These are phyloP conservation scores for Huntiella abstrusa DNA, from an alignment of 2,329 filamentous ascomycete species.

Conservation along the genomic window DNA sequence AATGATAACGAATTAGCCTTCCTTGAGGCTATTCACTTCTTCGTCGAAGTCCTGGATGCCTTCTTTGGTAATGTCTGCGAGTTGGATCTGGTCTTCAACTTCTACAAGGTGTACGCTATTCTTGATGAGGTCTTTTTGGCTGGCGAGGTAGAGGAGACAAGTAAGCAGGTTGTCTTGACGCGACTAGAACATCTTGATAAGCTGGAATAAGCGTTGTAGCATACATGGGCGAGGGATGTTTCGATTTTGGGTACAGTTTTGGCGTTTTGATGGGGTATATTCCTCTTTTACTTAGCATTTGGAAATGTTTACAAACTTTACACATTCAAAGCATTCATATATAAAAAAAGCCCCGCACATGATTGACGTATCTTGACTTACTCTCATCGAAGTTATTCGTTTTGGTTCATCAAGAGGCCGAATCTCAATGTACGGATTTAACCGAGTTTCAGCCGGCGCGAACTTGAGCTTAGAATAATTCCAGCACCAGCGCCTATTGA, in stretches of 20 bases:
- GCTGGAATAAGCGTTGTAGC: constrained; percentile 43
- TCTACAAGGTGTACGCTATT: constrained; percentile 87
- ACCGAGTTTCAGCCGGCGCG: constrained; percentile 6
- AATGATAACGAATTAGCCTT: constrained; percentile 98
- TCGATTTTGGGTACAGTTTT: constrained; percentile 3
- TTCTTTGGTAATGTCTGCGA: constrained; percentile 99
- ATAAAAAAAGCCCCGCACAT: not conserved
- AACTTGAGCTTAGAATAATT: not conserved
- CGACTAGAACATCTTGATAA: constrained; percentile 91
- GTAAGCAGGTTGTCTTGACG: constrained; percentile 92
- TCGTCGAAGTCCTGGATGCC: constrained; percentile 93
- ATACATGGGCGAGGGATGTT: not conserved
- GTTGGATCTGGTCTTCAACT: constrained; percentile 73
- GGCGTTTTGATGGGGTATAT: not conserved
- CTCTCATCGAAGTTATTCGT: too few species aligned
- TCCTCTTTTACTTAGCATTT: not conserved
- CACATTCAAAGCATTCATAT: not conserved
- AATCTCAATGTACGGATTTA: not conserved
- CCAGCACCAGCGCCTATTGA: too few species aligned
- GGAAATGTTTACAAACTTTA: not conserved
- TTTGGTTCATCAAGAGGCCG: too few species aligned
- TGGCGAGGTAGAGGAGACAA: constrained; percentile 96
- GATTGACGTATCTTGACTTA: too few species aligned
- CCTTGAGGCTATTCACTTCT: constrained; percentile 96
- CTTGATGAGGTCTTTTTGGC: constrained; percentile 95